Base-by-base conservation (phyloP, 148 eudicot species). In the Cornus suecica region DNA sequence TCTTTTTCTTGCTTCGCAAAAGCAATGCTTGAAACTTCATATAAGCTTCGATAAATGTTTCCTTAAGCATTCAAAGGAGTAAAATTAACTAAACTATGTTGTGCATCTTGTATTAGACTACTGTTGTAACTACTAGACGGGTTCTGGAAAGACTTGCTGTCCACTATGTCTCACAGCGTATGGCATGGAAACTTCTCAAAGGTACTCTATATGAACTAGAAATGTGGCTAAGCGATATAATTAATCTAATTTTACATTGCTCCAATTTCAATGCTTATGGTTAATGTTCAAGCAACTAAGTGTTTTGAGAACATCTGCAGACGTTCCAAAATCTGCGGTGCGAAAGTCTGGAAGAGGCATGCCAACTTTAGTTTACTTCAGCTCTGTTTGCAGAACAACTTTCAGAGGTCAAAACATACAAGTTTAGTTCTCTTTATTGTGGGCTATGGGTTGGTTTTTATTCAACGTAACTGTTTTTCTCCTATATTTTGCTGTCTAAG, bases 121-220 rank as follows among this genome's bases (percentile, higher is more conserved):
- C 89, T 42, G 90, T 91, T 77, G 81, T 89, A 54, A 95, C 98
- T 16, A 95, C 94, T 64, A 90, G 99, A 80, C 84, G 98, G 69
- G 85, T 93, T 64, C 84, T 95, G 86, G 98, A 95, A 85, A 91
- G 94, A 76, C 84, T 91, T 34, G 90, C 89, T 11, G 90, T 95
- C 61, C 84, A 92, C 65, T 88, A 90, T 71, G 78, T 84, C 78
- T 93, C 98, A 58, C 97, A 91, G 73, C 85, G 97, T 31, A 80
- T 86, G 89, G 98, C 99, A 69, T 95, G 98, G 99, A 95, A 95
- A 79, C 94, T 95, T 80, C 90, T 95, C 22, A 95, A 95, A 90
- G 99, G 99, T 93, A 79, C 60, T 54, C 75, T 64, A 42, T 15
- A 24, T 14, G 6, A 65, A 26, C 24, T 0, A 26, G n/a, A 23